Base-by-base conservation (phyloP, 2,329 filamentous ascomycete species). In the Stagonosporopsis tanaceti region DNA sequence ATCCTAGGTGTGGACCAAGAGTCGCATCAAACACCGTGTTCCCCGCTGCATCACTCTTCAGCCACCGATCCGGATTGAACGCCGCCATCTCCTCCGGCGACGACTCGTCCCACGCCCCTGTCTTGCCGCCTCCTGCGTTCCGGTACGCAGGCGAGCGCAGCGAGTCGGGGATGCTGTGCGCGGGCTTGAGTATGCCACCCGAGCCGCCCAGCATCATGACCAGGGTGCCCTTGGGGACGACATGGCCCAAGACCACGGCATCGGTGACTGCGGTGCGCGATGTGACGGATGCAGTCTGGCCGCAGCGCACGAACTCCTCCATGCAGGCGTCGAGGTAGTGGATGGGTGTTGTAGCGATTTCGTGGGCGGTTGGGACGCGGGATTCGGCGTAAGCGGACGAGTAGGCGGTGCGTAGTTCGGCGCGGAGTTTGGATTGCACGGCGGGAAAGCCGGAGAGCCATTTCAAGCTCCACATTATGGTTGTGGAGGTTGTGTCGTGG, bases 401-500 rank as follows among this genome's bases (percentile, higher is more conserved):
- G 42, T 77, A 76, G 2, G 66, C 64, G 6, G 53, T 47, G 6
- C 61, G 69, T 1, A 81, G 60, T 1, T 59, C 57, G 2, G 41
- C 37, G 1, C 78, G 76, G 0, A 81, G 67, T 25, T 67, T 74
- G n/a, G 47, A 47, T 48, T 81, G 80, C 1, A 69, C 66, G 15
- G 58, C 53, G 14, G 65, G 76, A 40, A 77, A 61, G 28, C 64
- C 65, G n/a, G 74, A 66, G 5, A 81, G 69, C 51, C 68, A 66
- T 47, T 81, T 81, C 9, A 81, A 39, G 1, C 61, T 72, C 79
- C 80, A 81, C 32, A 61, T 59, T 0, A 81, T 61, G 0, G 78
- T 78, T 7, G 76, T 79, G 11, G 76, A 71, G 0, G 77, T 81
- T 0, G 80, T 82, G 45, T 83, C 80, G 55, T 81, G 77, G n/a